Evolutionary conservation across 768 basidiomycete species (phyloP), one percentile per base, ranked within the genome.

Genomic region (Holtermannia corniformis): DNA sequence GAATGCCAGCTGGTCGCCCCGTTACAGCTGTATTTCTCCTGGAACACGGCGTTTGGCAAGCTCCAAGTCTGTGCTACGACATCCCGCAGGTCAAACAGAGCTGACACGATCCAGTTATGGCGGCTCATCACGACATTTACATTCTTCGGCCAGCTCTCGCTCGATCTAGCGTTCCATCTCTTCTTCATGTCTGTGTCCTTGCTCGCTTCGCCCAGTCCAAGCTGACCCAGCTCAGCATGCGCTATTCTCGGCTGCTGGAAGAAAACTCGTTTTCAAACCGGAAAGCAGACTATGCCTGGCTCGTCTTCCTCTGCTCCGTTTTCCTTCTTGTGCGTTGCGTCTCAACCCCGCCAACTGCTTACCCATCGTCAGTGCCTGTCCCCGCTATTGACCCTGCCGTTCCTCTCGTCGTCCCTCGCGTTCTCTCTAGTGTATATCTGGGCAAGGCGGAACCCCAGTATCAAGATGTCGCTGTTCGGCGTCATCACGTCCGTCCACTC

Each of bases 381-480:
- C 0, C 89, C 90, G 0, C 78, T 92, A 11, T 82, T 95, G 66
- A 90, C 88, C 58, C 80, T 92, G 14, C 90, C 91, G 0, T 93
- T 95, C 76, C 82, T 96, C 43, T 92, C 91, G 3, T 87, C 89
- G 0, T 83, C 90, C 0, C 80, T 93, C 25, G 90, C 91, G 0
- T 95, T 93, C 65, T 87, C 93, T 2, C 86, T 93, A 2, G 95
- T 96, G 40, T 99, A 99, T 71, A 78, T 97, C 55, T 99, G 95
- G 95, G 90, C 91, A 16, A 78, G 93, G 49, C 79, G 91, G 20
- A 93, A 99, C 69, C 91, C 93, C 2, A 82, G 85, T 3, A 88
- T 90, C 3, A 88, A 89, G n/a, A 90, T 99, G 53, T 92, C 89
- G 2, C 80, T 99, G 14, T 95, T 99, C 62, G 93, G 93, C 7